Percentiles rank a stretch among this genome's conserved stretches.
Evolutionary conservation across 2,329 filamentous ascomycete genomes (phyloP).

Genomic region (Arachnopeziza araneosa): DNA sequence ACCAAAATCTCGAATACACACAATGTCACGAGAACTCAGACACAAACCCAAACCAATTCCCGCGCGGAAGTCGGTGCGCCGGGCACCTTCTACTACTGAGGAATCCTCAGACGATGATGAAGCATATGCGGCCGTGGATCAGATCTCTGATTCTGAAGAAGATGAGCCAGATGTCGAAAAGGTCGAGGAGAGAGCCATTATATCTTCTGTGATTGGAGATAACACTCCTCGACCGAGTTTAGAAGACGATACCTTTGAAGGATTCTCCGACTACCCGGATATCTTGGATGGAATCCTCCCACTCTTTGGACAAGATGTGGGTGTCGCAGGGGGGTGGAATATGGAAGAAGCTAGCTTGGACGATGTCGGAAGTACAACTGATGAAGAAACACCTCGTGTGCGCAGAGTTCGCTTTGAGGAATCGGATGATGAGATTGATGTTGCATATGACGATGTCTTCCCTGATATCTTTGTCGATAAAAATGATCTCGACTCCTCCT

Average conservation of each 20-base stretch:
- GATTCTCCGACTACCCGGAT: constrained; percentile 37
- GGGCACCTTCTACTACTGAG: constrained; percentile 41
- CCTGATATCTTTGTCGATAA: constrained; percentile 76
- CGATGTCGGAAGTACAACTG: neutral
- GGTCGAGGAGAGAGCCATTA: constrained; percentile 72
- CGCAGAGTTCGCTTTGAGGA: constrained; percentile 65
- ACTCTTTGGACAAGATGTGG: constrained; percentile 32
- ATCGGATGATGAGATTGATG: constrained; percentile 55
- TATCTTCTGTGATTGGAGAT: constrained; percentile 38
- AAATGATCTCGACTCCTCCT: constrained; percentile 63
- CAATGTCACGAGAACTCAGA: constrained; percentile 29
- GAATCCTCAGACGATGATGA: constrained; percentile 59
- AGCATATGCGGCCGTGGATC: constrained; percentile 66
- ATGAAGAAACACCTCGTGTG: neutral
- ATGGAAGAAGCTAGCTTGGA: constrained; percentile 1
- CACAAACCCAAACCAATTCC: constrained; percentile 37
- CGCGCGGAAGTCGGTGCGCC: constrained; percentile 2
- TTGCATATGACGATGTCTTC: constrained; percentile 62
- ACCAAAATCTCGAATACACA: neutral
- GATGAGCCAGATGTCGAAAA: constrained; percentile 74
- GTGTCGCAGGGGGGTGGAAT: constrained; percentile 2
- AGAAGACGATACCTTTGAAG: constrained; percentile 47
- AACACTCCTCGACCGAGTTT: constrained; percentile 32
- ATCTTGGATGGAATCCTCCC: constrained; percentile 8
- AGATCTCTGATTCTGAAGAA: constrained; percentile 73